Percentiles rank a stretch among this genome's conserved stretches.
Conservation (phyloP, 495 filamentous ascomycete species). For the Trypethelium eluteriae region DNA sequence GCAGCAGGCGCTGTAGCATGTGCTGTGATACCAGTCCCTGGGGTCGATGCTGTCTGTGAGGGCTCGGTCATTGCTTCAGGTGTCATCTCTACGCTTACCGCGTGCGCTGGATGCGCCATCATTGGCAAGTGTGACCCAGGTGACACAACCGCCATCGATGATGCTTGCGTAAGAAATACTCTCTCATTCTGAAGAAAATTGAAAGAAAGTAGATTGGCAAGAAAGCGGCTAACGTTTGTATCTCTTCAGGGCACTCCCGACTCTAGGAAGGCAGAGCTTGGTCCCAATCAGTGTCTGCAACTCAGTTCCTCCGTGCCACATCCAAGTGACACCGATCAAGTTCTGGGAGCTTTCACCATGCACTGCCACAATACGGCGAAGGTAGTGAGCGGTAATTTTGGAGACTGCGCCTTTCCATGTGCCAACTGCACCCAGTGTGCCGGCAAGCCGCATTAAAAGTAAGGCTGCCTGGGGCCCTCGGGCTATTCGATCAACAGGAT, state of each 20-base stretch:
- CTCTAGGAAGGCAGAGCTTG: not conserved
- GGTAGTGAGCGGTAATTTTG: not conserved
- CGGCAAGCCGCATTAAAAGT: not conserved
- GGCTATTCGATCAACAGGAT: not conserved
- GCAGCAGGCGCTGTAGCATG: not conserved
- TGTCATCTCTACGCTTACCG: not conserved
- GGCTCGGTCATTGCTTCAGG: not conserved
- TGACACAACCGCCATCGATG: not conserved
- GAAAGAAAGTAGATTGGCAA: not conserved
- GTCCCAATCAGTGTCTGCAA: not conserved
- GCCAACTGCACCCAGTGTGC: not conserved
- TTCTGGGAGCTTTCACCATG: not conserved
- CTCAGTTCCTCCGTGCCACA: not conserved
- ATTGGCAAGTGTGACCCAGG: not conserved
- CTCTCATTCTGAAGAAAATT: not conserved
- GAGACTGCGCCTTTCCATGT: not conserved
- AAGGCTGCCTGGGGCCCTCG: not conserved
- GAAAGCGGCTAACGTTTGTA: not conserved
- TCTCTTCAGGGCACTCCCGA: conserved; percentile 7
- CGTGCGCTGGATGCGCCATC: not conserved
- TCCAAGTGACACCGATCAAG: not conserved
- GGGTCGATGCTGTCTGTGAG: not conserved
- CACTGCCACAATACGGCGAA: not conserved
- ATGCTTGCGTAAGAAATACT: not conserved
- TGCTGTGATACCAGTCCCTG: not conserved